phyloP scores from a whole-genome alignment of 2,329 filamentous ascomycete species.

The Fusarium musae region DNA sequence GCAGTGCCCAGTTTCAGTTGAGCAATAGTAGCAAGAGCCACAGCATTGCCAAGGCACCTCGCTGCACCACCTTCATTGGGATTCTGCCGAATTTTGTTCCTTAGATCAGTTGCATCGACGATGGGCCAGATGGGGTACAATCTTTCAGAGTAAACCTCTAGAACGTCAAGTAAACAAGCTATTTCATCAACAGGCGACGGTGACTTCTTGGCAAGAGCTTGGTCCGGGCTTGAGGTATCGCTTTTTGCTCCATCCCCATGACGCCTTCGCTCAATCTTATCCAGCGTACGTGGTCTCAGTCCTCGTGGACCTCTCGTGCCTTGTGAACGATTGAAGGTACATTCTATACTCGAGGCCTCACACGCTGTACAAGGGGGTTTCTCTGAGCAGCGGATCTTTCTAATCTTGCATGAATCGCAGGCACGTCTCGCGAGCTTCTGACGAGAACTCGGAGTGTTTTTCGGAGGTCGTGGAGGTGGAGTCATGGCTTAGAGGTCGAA shows the following conservation, averaged over 20 bases:
- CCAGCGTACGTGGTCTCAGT: conserved; percentile 57
- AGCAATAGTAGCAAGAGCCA: conserved; percentile 60
- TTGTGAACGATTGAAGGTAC: conserved; percentile 60
- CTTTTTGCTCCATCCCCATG: conserved; percentile 17
- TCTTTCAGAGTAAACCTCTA: conserved; percentile 61
- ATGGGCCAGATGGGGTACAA: conserved; percentile 65
- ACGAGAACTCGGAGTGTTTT: conserved; percentile 32
- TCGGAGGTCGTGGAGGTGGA: conserved; percentile 31
- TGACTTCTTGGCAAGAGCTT: conserved; percentile 1
- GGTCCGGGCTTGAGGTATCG: conserved; percentile 14
- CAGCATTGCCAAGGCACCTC: conserved; percentile 56
- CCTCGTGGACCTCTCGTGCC: conserved; percentile 58
- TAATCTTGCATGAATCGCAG: conserved; percentile 64
- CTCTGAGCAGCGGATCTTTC: conserved; percentile 63
- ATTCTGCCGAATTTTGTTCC: conserved; percentile 50
- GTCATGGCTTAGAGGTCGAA: conserved; percentile 18
- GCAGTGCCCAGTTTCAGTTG: conserved; percentile 57
- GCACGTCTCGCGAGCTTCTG: conserved; percentile 48
- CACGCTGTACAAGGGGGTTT: conserved; percentile 59
- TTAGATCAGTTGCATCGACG: conserved; percentile 57
- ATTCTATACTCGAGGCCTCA: conserved; percentile 56
- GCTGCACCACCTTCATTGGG: conserved; percentile 47
- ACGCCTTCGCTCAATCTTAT: conserved; percentile 51
- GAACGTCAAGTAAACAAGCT: conserved; percentile 44
- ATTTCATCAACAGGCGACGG: conserved; percentile 31